Base-by-base conservation (phyloP, 768 basidiomycete species). In the Kwoniella botswanensis region DNA sequence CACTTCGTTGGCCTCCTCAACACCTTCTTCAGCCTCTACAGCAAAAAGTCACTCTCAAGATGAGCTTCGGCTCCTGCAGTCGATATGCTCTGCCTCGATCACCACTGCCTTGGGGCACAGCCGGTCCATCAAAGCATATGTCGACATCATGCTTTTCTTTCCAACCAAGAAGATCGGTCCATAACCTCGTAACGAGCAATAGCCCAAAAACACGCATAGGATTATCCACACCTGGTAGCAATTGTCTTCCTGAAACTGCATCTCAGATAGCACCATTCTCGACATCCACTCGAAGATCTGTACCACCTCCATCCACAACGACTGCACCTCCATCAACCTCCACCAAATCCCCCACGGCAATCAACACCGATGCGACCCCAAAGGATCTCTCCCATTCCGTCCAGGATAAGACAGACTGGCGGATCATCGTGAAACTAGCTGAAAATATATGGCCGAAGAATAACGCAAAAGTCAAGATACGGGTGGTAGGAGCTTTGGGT, bases 361-460 rank as follows among this genome's bases (percentile, higher is more conserved):
- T 60, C 7, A 57, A 22, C 9, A 58, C 59, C 43, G 63, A 53
- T 58, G 59, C 55, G 9, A 3, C 46, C 4, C 57, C 70, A 44
- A 65, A 59, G 43, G 59, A 46, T 41, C 50, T 70, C 4, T 57
- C 41, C 0, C 17, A 42, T 43, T 58, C 57, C 3, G 26, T 62
- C 17, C 77, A 80, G 43, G 67, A 74, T 18, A 64, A 76, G 75
- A 90, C 88, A 61, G 97, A 99, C 83, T 97, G 93, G 94, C 84
- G 84, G 44, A 95, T 98, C 70, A 87, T 96, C 70, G 91, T 89
- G 81, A 87, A 86, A 63, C 86, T 99, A n/a, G 87, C 92, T 72
- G 87, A 87, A 10, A 93, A 98, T 76, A 91, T 99, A 18, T 99
- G 97, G 97, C 96, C 97, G 1, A 84, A 84, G 64, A 81, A 83